Conservation (phyloP, 352 stramenopile species). For the Pythium folliculosum region DNA sequence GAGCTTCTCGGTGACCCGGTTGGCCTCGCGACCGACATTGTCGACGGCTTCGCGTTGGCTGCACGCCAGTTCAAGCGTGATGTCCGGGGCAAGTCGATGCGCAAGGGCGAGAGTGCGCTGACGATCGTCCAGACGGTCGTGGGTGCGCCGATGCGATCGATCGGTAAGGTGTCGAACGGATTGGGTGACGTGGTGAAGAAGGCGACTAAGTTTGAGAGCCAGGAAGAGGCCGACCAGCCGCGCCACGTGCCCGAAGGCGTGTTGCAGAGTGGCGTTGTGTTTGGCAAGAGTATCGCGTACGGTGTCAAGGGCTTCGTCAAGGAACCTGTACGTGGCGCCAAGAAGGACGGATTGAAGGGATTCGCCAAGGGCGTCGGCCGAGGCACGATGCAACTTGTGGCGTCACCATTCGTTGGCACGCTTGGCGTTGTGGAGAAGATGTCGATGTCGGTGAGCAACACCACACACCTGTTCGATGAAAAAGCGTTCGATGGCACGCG, state of each 20-base stretch:
- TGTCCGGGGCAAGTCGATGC: conserved; percentile 68
- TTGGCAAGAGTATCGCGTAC: conserved; percentile 78
- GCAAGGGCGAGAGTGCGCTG: conserved; percentile 80
- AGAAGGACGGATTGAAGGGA: conserved; percentile 70
- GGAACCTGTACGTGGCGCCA: conserved; percentile 76
- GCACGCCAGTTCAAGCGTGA: conserved; percentile 83
- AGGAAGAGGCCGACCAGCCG: conserved; percentile 68
- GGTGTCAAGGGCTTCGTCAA: conserved; percentile 82
- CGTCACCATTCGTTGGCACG: conserved; percentile 79
- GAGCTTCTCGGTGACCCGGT: conserved; percentile 85
- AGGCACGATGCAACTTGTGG: conserved; percentile 77
- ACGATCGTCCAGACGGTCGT: conserved; percentile 84
- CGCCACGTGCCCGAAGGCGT: conserved; percentile 78
- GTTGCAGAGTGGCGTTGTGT: conserved; percentile 71
- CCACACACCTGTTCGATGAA: conserved; percentile 83
- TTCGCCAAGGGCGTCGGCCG: conserved; percentile 83
- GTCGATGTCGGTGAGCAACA: conserved; percentile 82
- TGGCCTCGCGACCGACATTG: conserved; percentile 82
- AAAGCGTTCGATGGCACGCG: conserved; percentile 78
- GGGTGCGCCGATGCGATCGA: conserved; percentile 67
- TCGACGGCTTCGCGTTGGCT: conserved; percentile 81
- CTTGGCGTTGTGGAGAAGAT: conserved; percentile 85
- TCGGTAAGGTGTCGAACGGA: conserved; percentile 85
- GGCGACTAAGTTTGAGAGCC: conserved; percentile 75
- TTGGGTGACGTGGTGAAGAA: conserved; percentile 88